Evolutionary conservation across 208 protist species (phyloP).

Genomic region (Acanthamoeba royreba): DNA sequence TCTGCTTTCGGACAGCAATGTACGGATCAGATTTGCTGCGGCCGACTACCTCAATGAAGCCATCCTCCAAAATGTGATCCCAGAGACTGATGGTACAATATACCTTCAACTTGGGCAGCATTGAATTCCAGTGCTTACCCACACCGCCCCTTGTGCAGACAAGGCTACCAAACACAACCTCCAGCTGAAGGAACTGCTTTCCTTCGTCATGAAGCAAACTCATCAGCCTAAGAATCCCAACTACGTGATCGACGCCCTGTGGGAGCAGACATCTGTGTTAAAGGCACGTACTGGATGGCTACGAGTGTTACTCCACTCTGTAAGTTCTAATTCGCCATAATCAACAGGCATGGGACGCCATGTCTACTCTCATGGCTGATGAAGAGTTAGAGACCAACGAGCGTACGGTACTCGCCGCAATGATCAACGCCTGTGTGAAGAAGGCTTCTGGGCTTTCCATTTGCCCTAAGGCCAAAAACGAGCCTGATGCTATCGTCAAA

Average conservation of each 20-base stretch:
- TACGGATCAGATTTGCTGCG: slow-evolving; percentile 7
- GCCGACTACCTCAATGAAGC: not conserved
- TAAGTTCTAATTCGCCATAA: too few relatives aligned
- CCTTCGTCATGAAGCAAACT: not conserved
- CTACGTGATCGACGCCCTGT: slow-evolving; percentile 40
- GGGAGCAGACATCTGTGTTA: not conserved
- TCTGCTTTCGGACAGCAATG: slow-evolving; percentile 38
- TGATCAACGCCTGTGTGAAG: slow-evolving; percentile 48
- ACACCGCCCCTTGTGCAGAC: too few relatives aligned
- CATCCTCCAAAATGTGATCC: not conserved
- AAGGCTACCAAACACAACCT: not conserved
- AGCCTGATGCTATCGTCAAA: not conserved
- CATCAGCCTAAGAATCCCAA: slow-evolving; percentile 43
- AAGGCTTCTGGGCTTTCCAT: slow-evolving; percentile 24
- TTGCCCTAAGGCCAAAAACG: slow-evolving; percentile 35
- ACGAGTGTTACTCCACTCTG: too few relatives aligned
- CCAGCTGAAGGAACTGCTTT: not conserved
- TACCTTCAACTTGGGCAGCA: too few relatives aligned
- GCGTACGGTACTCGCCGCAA: not conserved
- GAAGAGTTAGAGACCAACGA: not conserved
- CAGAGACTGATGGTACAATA: not conserved
- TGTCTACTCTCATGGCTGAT: not conserved
- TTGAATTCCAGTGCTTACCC: too few relatives aligned
- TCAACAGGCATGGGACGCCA: not conserved
- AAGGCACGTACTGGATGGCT: too few relatives aligned